phyloP scores from a whole-genome alignment of 345 rosid genomes.

The Conringia planisiliqua region DNA sequence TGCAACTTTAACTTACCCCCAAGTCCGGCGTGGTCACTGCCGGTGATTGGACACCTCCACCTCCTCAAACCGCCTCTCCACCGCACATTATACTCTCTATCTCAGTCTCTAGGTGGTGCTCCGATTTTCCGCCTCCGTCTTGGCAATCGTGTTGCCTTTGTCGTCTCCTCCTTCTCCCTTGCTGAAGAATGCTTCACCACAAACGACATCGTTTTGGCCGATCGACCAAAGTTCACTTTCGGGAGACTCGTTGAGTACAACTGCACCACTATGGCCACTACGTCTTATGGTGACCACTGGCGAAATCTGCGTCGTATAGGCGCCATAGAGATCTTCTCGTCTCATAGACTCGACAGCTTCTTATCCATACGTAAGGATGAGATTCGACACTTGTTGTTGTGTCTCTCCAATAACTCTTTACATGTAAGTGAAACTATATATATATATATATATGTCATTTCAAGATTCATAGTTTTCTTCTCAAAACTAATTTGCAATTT shows the following conservation, averaged over 20 bases:
- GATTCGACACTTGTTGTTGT: conserved; percentile 16
- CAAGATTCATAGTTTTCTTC: background rate
- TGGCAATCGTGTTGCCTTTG: conserved; percentile 24
- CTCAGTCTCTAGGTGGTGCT: conserved; percentile 5
- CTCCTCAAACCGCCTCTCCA: conserved; percentile 36
- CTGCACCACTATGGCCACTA: conserved; percentile 21
- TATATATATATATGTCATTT: background rate
- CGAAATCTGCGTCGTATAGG: conserved; percentile 29
- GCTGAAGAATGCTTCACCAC: conserved; percentile 36
- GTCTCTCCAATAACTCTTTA: background rate
- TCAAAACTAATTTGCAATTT: background rate
- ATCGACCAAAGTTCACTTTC: conserved; percentile 19
- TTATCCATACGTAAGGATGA: conserved; percentile 27
- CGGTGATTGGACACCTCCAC: conserved; percentile 34
- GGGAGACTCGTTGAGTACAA: conserved; percentile 27
- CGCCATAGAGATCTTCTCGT: conserved; percentile 29
- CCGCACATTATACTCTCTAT: conserved; percentile 6
- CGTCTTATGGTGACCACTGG: conserved; percentile 39
- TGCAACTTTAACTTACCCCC: conserved; percentile 26
- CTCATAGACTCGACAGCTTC: conserved; percentile 13
- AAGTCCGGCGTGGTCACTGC: conserved; percentile 18
- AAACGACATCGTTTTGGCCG: conserved; percentile 29
- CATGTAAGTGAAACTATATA: background rate
- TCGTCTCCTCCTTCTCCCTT: conserved; percentile 16
- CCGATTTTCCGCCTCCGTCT: conserved; percentile 14